Base-by-base conservation (phyloP, 148 eudicot genomes). In the Silene latifolia region DNA sequence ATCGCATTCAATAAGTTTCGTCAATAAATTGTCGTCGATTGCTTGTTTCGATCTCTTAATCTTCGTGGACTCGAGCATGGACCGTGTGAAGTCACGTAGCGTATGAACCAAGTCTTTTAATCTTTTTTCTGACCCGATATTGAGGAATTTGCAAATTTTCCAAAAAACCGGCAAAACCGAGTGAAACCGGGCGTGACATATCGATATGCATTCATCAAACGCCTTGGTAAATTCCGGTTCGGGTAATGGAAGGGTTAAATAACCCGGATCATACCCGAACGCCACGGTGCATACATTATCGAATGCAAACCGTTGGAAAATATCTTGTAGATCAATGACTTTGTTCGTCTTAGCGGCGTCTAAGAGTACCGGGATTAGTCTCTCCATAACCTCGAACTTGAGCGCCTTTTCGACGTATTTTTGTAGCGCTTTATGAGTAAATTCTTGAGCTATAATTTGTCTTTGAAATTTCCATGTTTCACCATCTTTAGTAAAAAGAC, bases 391-490 rank as follows among this genome's bases (percentile, higher is more conserved):
- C 77, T 88, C 89, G 7, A 72, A 8, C 5, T 77, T 81, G 24
- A 88, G 86, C 0, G 81, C 82, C 18, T 48, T 57, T 25, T 82
- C 91, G 3, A 84, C 83, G 63, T 78, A 84, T 21, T 78, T 82
- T 19, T 83, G 56, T 11, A 88, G 48, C 0, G 86, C 81, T 44
- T 75, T 81, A n/a, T 51, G 58, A 1, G 61, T 86, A 53, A 88
- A 83, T 21, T 85, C 86, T 4, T 74, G 80, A 57, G 83, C 80
- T 1, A 82, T 54, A 8, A 85, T 18, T 18, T 76, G 77, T 3
- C 90, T 80, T 66, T 87, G 88, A 68, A 67, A 79, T 73, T 83
- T 87, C 90, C 90, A 87, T 6, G 42, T 71, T 0, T 85, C 80
- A 5, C 86, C 88, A 11, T 87, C 85, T 4, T 29, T 74, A 17